These are phyloP conservation scores for Colletotrichum tanaceti DNA, from an alignment of 2,329 filamentous ascomycete species.

Conservation along the genomic window DNA sequence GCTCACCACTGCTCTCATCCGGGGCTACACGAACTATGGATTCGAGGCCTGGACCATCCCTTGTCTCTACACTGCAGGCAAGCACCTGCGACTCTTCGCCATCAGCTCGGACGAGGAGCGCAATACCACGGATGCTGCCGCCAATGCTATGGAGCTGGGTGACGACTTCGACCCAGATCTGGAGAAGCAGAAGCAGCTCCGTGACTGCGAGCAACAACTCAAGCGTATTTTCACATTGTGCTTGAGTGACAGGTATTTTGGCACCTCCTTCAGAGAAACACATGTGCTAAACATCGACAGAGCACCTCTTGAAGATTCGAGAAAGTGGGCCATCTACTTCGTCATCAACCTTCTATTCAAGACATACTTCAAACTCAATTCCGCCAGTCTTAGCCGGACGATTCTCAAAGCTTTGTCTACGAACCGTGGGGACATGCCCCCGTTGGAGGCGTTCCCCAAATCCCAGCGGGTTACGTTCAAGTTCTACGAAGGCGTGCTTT, in stretches of 20 bases:
- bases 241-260: conserved; percentile 81
- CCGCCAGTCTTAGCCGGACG: conserved; percentile 88
- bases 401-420: conserved; percentile 86
- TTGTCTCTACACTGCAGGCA: conserved; percentile 87
- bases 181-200: conserved; percentile 84
- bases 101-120: conserved; percentile 87
- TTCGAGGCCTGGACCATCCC: conserved; percentile 95
- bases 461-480: conserved; percentile 95
- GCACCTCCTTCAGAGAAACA: not conserved
- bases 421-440: conserved; percentile 82
- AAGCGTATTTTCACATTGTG: conserved; percentile 94
- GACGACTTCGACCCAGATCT: conserved; percentile 84
- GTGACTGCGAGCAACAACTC: conserved; percentile 89
- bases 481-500: conserved; percentile 94
- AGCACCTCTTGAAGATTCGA: conserved; percentile 84
- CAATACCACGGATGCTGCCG: conserved; percentile 51
- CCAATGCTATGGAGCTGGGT: conserved; percentile 59
- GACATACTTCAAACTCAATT: conserved; percentile 96
- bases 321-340: conserved; percentile 98
- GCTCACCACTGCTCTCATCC: conserved; percentile 78
- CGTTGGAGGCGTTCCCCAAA: conserved; percentile 82
- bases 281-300: conserved; percentile 57
- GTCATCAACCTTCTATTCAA: conserved; percentile 96
- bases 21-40: conserved; percentile 80
- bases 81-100: conserved; percentile 87